Conservation (phyloP, 2,329 filamentous ascomycete genomes). For the Amesomyces nigricolor region DNA sequence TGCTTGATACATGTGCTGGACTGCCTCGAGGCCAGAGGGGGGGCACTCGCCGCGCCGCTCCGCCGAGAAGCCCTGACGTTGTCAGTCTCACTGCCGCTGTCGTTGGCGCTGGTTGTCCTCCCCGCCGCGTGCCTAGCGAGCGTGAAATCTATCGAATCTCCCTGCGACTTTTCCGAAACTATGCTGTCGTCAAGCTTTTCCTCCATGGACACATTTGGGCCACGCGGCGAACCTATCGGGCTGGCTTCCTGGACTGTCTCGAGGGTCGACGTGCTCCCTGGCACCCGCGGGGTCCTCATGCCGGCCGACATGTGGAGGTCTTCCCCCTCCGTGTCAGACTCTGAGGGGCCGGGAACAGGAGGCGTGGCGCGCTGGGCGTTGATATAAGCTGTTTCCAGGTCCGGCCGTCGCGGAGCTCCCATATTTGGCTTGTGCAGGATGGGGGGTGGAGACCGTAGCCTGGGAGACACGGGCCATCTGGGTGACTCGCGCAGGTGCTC, state of each 20-base stretch:
- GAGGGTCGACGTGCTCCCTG: conserved; percentile 56
- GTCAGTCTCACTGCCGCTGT: conserved; percentile 62
- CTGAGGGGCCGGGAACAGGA: conserved; percentile 35
- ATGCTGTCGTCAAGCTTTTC: conserved; percentile 50
- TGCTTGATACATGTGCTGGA: conserved; percentile 64
- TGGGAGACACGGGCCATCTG: conserved; percentile 72
- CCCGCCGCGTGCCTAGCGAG: conserved; percentile 41
- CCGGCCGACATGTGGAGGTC: conserved; percentile 46
- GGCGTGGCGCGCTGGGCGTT: conserved; percentile 48
- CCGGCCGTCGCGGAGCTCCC: conserved; percentile 41
- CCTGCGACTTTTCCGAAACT: conserved; percentile 37
- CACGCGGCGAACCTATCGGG: conserved; percentile 63
- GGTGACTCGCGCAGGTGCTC: conserved; percentile 52
- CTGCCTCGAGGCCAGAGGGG: conserved; percentile 55
- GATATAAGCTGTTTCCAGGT: conserved; percentile 47
- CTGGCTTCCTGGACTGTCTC: conserved; percentile 92
- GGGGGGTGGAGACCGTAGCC: conserved; percentile 71
- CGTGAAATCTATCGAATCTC: conserved; percentile 36
- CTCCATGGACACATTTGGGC: conserved; percentile 43
- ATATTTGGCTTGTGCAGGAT: conserved; percentile 42
- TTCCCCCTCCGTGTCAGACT: conserved; percentile 49
- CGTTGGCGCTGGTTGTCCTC: conserved; percentile 48
- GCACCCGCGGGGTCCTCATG: conserved; percentile 55
- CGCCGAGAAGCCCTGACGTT: conserved; percentile 43
- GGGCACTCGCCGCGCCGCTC: conserved; percentile 37